Evolutionary conservation across 257 asterid species (phyloP).

Genomic region (Solanum boliviense): DNA sequence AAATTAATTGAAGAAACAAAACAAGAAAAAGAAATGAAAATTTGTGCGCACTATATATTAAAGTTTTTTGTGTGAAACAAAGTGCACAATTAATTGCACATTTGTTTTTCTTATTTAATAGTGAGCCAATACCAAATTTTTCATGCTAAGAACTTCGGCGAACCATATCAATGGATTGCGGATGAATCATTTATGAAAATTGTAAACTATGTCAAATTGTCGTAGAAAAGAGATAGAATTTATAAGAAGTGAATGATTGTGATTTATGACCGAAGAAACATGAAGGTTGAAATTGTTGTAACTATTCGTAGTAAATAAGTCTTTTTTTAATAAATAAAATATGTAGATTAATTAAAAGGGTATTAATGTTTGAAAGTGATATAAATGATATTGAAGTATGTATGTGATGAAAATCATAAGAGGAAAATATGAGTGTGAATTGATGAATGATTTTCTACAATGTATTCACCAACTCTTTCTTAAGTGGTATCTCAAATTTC

Average conservation of each 20-base stretch:
- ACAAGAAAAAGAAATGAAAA: background rate
- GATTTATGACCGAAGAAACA: no score
- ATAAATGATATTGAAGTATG: background rate
- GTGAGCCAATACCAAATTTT: background rate
- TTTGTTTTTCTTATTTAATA: background rate
- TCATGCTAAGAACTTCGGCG: background rate
- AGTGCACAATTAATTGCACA: background rate
- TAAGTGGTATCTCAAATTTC: no score
- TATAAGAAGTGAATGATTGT: background rate
- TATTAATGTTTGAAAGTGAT: no score
- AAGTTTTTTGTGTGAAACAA: background rate
- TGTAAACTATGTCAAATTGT: background rate
- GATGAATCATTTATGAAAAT: background rate
- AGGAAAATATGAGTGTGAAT: background rate
- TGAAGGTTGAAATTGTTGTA: no score
- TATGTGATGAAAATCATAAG: background rate
- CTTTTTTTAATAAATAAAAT: no score
- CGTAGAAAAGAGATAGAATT: background rate
- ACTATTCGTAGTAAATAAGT: background rate
- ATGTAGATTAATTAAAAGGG: background rate
- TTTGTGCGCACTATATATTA: no score
- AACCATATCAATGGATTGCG: background rate
- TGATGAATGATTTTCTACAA: background rate
- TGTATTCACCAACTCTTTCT: no score
- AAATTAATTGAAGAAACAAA: background rate